Evolutionary conservation across 2,329 filamentous ascomycete genomes (phyloP).

Genomic region (Fusarium pilosicola): DNA sequence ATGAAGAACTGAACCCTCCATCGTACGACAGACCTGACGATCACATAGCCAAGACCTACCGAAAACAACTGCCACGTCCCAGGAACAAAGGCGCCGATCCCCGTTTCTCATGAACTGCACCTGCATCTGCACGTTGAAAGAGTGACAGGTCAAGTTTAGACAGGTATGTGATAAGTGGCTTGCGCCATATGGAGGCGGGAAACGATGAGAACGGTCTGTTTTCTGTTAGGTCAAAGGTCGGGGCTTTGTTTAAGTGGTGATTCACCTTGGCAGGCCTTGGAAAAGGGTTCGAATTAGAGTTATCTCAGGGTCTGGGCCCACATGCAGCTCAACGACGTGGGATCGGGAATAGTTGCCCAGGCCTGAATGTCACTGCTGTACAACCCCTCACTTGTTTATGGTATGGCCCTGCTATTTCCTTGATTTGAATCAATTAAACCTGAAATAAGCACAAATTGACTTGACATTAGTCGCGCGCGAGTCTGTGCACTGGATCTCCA

Average conservation of each 20-base stretch:
- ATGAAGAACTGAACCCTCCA: background rate
- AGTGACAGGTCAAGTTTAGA: background rate
- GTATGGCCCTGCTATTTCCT: background rate
- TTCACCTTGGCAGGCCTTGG: background rate
- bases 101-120: background rate
- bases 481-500: background rate
- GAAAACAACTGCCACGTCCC: background rate
- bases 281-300: background rate
- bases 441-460: background rate
- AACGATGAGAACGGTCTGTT: slow-evolving; percentile 6
- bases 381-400: background rate
- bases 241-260: background rate
- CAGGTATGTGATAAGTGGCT: slow-evolving; percentile 17
- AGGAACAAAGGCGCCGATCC: background rate
- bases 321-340: background rate
- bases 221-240: background rate
- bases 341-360: background rate
- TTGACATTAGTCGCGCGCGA: background rate
- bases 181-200: background rate
- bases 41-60: background rate
- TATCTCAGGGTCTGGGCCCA: background rate
- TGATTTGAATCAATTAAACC: background rate
- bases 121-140: background rate
- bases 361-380: background rate
- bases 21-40: slow-evolving; percentile 5